Evolutionary conservation across 2,329 filamentous ascomycete species (phyloP), one percentile per base, ranked within the genome.

Genomic region (Exophiala dermatitidis): DNA sequence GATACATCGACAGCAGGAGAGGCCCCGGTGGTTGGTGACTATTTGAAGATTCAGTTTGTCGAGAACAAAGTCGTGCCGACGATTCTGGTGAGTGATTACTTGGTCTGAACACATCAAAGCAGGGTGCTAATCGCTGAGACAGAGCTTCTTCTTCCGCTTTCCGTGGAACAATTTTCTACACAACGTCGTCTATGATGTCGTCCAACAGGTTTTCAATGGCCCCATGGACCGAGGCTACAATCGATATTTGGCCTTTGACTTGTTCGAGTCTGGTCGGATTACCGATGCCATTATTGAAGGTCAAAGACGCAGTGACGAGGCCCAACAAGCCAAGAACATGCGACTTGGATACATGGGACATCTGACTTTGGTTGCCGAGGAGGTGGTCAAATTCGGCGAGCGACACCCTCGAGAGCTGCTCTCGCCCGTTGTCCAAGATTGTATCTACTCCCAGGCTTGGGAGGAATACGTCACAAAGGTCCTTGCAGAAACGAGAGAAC

Each of bases 121-220:
- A 43, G 5, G 9, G 34, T 47, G 30, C 55, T 60, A 40, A 49
- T n/a, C 34, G 29, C 45, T 32, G 34, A 53, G 37, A 60, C 38
- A 94, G 89, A 88, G 90, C 53, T 97, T 97, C 75, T 98, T 98
- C 73, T 98, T 98, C 75, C 83, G 86, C 55, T 98, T 97, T 66
- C 91, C 93, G 1, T 98, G 93, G 93, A 98, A 98, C 71, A 98
- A 98, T 69, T 98, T 98, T 67, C 79, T 98, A 42, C 93, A 98
- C 72, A 98, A 98, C 66, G 93, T 98, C 41, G 93, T 98, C 45
- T 98, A 98, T 68, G 93, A 98, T 69, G 90, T 98, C 65, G 88
- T 98, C 41, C 93, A 98, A 69, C 93, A 98, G 74, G 93, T 98
- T 1, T 97, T 98, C 71, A 98, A 98, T 67, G 93, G 93, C 5